A percentile compares a stretch with the other conserved stretches of the same genome.
phyloP scores from a whole-genome alignment of 2,329 filamentous ascomycete genomes.

The Nemania sp. region DNA sequence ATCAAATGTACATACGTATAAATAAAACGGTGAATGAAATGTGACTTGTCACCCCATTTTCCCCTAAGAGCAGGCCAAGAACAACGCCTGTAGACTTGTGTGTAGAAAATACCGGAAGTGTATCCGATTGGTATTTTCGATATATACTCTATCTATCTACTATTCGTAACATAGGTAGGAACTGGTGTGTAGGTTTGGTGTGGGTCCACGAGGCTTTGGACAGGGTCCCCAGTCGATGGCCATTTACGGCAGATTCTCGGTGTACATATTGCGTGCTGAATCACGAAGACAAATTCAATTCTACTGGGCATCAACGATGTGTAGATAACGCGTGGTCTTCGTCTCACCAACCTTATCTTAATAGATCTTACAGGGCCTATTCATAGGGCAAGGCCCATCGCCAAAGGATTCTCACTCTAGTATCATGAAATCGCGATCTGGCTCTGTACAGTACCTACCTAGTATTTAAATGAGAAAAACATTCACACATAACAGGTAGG shows the following conservation, averaged over 20 bases:
- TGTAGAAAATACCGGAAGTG: neutral
- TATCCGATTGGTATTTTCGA: slow-evolving; percentile 17
- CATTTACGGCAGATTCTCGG: no score
- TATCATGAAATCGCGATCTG: neutral
- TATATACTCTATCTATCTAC: neutral
- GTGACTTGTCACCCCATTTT: slow-evolving; percentile 13
- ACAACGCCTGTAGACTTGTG: neutral
- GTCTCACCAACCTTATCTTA: neutral
- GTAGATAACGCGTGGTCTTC: neutral
- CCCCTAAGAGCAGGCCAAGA: neutral
- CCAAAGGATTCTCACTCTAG: neutral
- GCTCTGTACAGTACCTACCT: neutral
- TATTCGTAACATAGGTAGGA: neutral
- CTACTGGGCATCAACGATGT: no score
- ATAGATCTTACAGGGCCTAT: neutral
- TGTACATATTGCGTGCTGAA: no score
- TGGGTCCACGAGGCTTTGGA: no score
- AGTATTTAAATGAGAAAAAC: neutral
- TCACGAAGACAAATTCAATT: no score
- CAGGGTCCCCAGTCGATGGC: no score
- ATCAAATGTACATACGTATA: no score
- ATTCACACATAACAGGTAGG: no score
- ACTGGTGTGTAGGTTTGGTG: no score
- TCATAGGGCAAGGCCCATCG: neutral
- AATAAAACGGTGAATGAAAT: slow-evolving; percentile 2